Percentiles rank a stretch among this genome's conserved stretches.
Conservation (phyloP, 306 rosid species). For the peach (Prunus persica) region Prunus_persica_NCBIv2 NC_034009.1:35023501-35024000, state of each 20-base stretch:
- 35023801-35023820: not conserved
- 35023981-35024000: constrained; percentile 29
- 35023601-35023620: not conserved
- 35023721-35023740: not conserved
- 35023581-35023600: not conserved
- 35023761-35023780: not conserved
- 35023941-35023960: constrained; percentile 34
- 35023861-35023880: not conserved
- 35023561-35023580: not conserved
- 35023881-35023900: not conserved
- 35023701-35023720: not conserved
- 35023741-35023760: no score
- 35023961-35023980: not conserved
- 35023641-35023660: not conserved
- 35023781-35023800: not conserved
- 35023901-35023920: not conserved
- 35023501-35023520: no score
- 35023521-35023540: no score
- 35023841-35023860: not conserved
- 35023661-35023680: no score
- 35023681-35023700: not conserved
- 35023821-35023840: constrained; percentile 11
- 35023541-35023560: no score
- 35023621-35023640: not conserved
- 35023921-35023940: not conserved